A percentile compares a stretch with the other conserved stretches of the same genome.
phyloP scores from a whole-genome alignment of 1,284 basidiomycete species.

The Phellinidium pouzarii region DNA sequence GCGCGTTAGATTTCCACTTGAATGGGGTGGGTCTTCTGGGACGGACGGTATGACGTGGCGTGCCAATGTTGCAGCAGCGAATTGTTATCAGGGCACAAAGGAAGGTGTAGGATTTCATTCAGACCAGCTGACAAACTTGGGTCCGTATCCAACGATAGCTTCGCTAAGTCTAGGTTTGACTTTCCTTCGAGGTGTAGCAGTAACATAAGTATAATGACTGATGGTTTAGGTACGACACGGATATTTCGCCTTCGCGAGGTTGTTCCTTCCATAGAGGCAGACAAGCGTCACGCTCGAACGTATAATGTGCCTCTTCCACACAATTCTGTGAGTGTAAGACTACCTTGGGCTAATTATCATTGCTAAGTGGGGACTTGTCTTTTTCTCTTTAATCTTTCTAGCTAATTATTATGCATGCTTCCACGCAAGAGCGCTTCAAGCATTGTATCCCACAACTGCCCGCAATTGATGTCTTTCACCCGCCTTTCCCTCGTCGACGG shows the following conservation, averaged over 20 bases:
- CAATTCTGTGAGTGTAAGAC: constrained; percentile 58
- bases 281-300: constrained; percentile 56
- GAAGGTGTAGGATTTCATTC: constrained; percentile 86
- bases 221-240: constrained; percentile 55
- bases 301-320: constrained; percentile 81
- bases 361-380: not conserved
- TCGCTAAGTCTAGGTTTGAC: constrained; percentile 79
- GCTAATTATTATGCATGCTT: constrained; percentile 89
- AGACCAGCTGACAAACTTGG: constrained; percentile 72
- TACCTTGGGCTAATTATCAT: not conserved
- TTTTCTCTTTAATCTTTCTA: constrained; percentile 25
- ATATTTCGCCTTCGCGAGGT: constrained; percentile 75
- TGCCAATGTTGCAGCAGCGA: constrained; percentile 88
- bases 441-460: constrained; percentile 73
- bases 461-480: constrained; percentile 70
- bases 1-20: constrained; percentile 57
- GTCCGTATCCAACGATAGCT: constrained; percentile 90
- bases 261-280: constrained; percentile 50
- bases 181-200: not conserved
- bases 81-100: constrained; percentile 81
- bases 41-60: constrained; percentile 52
- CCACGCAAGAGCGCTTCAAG: constrained; percentile 87
- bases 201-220: constrained; percentile 12
- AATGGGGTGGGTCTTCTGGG: constrained; percentile 56
- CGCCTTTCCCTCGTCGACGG: constrained; percentile 44